Evolutionary conservation across 2,329 filamentous ascomycete genomes (phyloP), one percentile per base, ranked within the genome.

Genomic region (Metarhizium brunneum): DNA sequence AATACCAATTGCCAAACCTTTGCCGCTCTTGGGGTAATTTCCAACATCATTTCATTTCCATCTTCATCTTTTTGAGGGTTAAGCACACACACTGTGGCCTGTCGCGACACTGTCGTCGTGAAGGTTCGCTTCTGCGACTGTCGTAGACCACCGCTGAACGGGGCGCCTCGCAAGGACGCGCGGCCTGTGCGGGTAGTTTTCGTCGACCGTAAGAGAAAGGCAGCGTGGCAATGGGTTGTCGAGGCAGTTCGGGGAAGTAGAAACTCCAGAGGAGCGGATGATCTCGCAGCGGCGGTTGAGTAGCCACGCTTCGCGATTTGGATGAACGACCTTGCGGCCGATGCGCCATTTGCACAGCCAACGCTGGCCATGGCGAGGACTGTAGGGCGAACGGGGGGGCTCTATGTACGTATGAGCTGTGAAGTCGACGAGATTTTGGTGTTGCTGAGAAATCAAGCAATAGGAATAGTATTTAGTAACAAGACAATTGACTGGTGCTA

Each of bases 11-110:
- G 29, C 54, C 76, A 52, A 78, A 91, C 88, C 73, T 88, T 83
- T 47, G 88, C 86, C 45, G 92, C 92, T 51, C 92, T 82, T 2
- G 88, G 81, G 0, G 91, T 95, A 59, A 97, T 95, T 54, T 87
- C 86, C 29, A 99, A 79, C 63, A 76, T 75, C 85, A 96, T 90
- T 20, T 86, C 82, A n/a, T 90, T 86, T 30, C 92, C 92, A 55
- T 92, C 84, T 36, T 95, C 89, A 68, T 94, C 89, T 55, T 79
- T 80, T 62, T 86, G 84, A 0, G 90, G 88, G 67, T 97, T 96
- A 60, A 77, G 70, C 4, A 84, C 71, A 47, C 77, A 77, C 35
- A 71, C 69, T 0, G 83, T 85, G 57, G 71, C 72, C 32, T 63
- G 61, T 52, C 65, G 65, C 6, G 63, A 25, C 0, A 66, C 40